Percentiles rank a stretch among this genome's conserved stretches.
phyloP scores from a whole-genome alignment of 257 asterid genomes.

The Nyctanthes arbortristis region DNA sequence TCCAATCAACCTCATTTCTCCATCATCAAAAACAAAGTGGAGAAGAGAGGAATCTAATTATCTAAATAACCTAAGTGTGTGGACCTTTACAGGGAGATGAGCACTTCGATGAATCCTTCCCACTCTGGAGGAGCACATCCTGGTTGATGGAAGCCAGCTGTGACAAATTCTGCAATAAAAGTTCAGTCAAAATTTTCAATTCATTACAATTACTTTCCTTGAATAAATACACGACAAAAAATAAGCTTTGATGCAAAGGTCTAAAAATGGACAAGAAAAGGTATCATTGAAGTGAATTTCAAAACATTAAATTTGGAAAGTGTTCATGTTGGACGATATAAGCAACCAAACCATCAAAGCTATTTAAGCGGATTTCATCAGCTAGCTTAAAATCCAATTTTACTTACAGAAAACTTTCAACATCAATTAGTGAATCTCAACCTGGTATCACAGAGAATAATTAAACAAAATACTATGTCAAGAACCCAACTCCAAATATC shows the following conservation, averaged over 20 bases:
- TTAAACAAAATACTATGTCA: not conserved
- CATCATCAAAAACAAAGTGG: not conserved
- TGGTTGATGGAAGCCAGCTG: conserved; percentile 91
- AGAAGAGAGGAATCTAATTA: not conserved
- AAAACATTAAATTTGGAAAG: not conserved
- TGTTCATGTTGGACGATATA: too few relatives aligned
- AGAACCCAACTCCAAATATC: not conserved
- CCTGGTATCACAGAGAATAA: not conserved
- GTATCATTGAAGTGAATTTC: too few relatives aligned
- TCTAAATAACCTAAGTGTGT: conserved; percentile 33
- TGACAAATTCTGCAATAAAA: conserved; percentile 70
- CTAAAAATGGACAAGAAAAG: too few relatives aligned
- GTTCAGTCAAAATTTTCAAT: not conserved
- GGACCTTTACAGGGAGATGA: conserved; percentile 60
- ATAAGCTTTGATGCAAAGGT: not conserved
- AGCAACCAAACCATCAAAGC: too few relatives aligned
- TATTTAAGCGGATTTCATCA: too few relatives aligned
- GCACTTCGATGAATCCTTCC: conserved; percentile 57
- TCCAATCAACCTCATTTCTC: not conserved
- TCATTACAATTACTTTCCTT: conserved; percentile 5
- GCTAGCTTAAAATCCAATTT: too few relatives aligned
- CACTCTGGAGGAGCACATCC: conserved; percentile 81
- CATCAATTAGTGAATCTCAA: not conserved
- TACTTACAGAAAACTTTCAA: too few relatives aligned
- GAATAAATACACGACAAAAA: not conserved